phyloP scores from a whole-genome alignment of 2,329 filamentous ascomycete genomes.

The Pyrenophora teres region DNA sequence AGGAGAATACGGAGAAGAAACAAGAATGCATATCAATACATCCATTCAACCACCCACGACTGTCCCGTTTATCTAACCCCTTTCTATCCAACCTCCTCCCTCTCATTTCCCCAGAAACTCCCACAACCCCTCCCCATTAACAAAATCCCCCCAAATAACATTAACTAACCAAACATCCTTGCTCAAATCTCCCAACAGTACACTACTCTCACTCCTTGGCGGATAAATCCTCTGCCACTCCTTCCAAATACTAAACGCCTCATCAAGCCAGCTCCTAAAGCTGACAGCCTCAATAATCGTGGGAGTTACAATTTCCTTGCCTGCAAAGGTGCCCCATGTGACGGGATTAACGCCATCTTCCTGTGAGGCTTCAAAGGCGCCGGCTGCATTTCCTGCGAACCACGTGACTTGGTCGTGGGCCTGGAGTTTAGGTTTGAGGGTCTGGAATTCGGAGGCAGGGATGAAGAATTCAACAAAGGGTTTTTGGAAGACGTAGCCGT shows the following conservation, averaged over 20 bases:
- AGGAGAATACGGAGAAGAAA: too few species aligned
- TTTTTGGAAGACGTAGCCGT: slow-evolving; percentile 97
- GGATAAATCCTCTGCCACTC: slow-evolving; percentile 93
- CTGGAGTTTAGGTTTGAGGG: slow-evolving; percentile 68
- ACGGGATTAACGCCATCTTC: slow-evolving; percentile 83
- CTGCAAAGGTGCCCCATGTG: slow-evolving; percentile 94
- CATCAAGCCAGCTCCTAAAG: slow-evolving; percentile 91
- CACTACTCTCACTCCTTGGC: slow-evolving; percentile 71
- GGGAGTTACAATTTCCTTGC: slow-evolving; percentile 93
- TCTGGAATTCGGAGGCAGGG: slow-evolving; percentile 71
- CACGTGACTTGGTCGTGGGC: slow-evolving; percentile 75
- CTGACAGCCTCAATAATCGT: slow-evolving; percentile 96
- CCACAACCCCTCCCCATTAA: slow-evolving; percentile 75
- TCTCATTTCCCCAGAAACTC: slow-evolving; percentile 56
- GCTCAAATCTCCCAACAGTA: slow-evolving; percentile 69
- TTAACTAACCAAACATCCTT: slow-evolving; percentile 87
- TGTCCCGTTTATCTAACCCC: neutral
- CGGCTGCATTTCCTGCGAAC: slow-evolving; percentile 79
- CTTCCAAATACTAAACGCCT: slow-evolving; percentile 92
- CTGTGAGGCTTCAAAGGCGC: slow-evolving; percentile 74
- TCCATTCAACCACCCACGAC: too few species aligned
- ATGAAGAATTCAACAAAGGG: slow-evolving; percentile 97
- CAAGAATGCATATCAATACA: too few species aligned
- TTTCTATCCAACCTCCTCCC: neutral
- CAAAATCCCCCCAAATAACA: slow-evolving; percentile 79